Conservation (phyloP, 805 yeast genomes). For the Ogataea nonfermentans region DNA sequence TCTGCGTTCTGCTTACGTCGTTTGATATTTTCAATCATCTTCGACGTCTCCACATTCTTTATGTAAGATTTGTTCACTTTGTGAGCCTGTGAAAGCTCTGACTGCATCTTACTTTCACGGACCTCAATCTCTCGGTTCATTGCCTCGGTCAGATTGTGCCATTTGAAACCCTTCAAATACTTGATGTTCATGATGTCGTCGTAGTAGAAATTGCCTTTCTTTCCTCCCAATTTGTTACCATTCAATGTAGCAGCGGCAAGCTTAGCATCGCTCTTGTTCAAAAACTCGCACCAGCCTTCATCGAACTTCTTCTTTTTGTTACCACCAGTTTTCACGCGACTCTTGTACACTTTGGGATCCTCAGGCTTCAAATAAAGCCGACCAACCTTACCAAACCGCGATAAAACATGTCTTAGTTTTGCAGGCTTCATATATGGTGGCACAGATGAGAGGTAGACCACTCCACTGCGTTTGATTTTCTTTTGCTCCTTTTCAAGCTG, state of each 20-base stretch:
- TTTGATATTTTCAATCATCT: conserved; percentile 70
- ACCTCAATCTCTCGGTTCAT: conserved; percentile 86
- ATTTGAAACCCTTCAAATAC: conserved; percentile 87
- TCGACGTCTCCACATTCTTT: conserved; percentile 80
- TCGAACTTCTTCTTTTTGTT: conserved; percentile 83
- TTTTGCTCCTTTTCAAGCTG: conserved; percentile 54
- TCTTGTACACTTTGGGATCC: conserved; percentile 58
- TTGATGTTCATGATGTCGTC: conserved; percentile 92
- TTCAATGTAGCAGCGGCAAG: conserved; percentile 82
- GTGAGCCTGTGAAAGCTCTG: conserved; percentile 87
- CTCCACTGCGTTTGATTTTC: conserved; percentile 74
- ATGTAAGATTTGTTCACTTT: conserved; percentile 82
- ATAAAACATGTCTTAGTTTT: conserved; percentile 76
- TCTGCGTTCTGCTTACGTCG: conserved; percentile 39
- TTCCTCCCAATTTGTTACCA: conserved; percentile 89
- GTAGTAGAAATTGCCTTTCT: conserved; percentile 83
- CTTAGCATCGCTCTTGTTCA: conserved; percentile 81
- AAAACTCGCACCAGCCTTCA: conserved; percentile 97
- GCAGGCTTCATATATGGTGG: conserved; percentile 98
- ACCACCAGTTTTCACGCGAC: conserved; percentile 83
- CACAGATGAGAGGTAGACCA: conserved; percentile 83
- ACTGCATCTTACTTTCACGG: conserved; percentile 80
- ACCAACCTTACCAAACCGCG: conserved; percentile 84
- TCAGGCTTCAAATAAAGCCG: conserved; percentile 87
- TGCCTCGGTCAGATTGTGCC: conserved; percentile 93